Percentiles rank a stretch among this genome's conserved stretches.
phyloP scores from a whole-genome alignment of 2,329 filamentous ascomycete genomes.

The Bertia moriformis region DNA sequence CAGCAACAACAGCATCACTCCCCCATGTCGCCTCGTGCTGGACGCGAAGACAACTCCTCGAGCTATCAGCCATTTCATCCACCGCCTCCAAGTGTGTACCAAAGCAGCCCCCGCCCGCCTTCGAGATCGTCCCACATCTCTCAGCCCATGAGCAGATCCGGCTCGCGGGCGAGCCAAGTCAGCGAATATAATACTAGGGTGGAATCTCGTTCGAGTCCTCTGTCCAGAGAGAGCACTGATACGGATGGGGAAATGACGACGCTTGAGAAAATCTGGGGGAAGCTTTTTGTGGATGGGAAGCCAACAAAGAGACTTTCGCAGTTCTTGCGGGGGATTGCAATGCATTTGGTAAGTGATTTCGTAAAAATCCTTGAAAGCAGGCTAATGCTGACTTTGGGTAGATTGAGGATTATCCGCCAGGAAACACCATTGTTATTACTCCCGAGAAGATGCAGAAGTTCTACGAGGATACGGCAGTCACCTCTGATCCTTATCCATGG shows the following conservation, averaged over 20 bases:
- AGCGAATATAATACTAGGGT: not conserved
- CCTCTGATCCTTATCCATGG: slow-evolving; percentile 46
- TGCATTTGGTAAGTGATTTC: slow-evolving; percentile 31
- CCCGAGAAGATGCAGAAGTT: slow-evolving; percentile 47
- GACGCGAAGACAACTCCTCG: too few relatives aligned
- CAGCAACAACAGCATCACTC: not conserved
- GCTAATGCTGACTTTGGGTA: slow-evolving; percentile 8
- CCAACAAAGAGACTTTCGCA: slow-evolving; percentile 40
- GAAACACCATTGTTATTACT: slow-evolving; percentile 40
- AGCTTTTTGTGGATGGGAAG: slow-evolving; percentile 37
- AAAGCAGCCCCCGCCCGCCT: not conserved
- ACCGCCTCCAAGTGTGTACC: not conserved
- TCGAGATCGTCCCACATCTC: not conserved
- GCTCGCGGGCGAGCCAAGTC: not conserved
- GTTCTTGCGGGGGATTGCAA: slow-evolving; percentile 44
- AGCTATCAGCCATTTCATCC: too few relatives aligned
- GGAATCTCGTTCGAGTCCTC: not conserved
- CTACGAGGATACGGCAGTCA: slow-evolving; percentile 39
- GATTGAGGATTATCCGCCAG: slow-evolving; percentile 50
- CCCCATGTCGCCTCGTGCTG: not conserved
- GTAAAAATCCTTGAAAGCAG: not conserved
- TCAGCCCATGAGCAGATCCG: not conserved
- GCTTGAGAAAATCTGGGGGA: slow-evolving; percentile 46
- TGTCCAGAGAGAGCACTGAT: not conserved
- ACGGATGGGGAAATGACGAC: slow-evolving; percentile 25